Percentiles rank a stretch among this genome's conserved stretches.
Conservation (phyloP, 2,329 filamentous ascomycete species). For the Pyricularia grisea region DNA sequence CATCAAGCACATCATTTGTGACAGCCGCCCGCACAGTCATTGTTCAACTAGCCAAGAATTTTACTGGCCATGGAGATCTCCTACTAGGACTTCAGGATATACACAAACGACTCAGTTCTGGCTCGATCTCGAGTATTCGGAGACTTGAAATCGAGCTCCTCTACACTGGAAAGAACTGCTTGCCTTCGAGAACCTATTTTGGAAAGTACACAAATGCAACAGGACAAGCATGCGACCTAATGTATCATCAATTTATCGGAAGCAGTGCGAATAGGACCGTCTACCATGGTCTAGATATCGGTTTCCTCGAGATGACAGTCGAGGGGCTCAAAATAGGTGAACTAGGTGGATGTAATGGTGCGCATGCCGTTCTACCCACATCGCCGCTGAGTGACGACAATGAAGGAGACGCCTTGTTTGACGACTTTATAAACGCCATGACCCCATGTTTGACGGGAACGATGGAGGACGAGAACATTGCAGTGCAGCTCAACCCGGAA, state of each 20-base stretch:
- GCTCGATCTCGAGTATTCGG: slow-evolving; percentile 29
- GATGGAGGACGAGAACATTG: background rate
- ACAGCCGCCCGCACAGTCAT: background rate
- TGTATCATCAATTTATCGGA: slow-evolving; percentile 27
- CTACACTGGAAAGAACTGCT: slow-evolving; percentile 34
- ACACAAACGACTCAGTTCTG: slow-evolving; percentile 23
- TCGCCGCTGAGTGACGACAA: background rate
- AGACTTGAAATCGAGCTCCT: slow-evolving; percentile 42
- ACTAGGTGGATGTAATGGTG: slow-evolving; percentile 5
- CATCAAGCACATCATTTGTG: background rate
- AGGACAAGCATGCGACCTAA: slow-evolving; percentile 29
- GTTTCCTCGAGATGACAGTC: slow-evolving; percentile 27
- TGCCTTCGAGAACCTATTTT: slow-evolving; percentile 27
- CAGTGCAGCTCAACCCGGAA: background rate
- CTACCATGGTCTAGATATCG: slow-evolving; percentile 32
- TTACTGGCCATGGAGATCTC: background rate
- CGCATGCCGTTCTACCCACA: background rate
- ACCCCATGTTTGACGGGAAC: background rate
- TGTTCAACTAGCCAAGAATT: background rate
- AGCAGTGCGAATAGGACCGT: slow-evolving; percentile 22
- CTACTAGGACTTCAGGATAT: slow-evolving; percentile 23
- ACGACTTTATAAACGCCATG: slow-evolving; percentile 7
- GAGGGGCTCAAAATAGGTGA: slow-evolving; percentile 17
- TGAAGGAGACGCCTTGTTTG: slow-evolving; percentile 25
- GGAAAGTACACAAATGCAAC: slow-evolving; percentile 31